Evolutionary conservation across 306 rosid species (phyloP).

Genomic region (Oxytropis ochrocephala): DNA sequence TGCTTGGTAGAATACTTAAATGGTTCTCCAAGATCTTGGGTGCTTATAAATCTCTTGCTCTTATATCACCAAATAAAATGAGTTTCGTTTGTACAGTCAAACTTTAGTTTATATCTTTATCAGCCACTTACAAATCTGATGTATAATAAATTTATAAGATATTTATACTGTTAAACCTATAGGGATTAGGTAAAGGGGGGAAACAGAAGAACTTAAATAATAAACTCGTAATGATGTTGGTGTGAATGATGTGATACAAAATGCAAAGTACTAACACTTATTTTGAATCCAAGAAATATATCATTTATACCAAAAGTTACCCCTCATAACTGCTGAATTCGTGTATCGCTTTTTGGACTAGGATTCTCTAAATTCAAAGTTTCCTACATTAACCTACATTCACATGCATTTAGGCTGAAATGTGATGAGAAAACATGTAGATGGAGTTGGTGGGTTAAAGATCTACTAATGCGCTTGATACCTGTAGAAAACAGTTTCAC

Average conservation of each 20-base stretch:
- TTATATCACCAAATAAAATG: background rate
- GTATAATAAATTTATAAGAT: background rate
- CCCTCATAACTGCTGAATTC: too few relatives aligned
- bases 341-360: too few relatives aligned
- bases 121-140: background rate
- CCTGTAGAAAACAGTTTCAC: background rate
- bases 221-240: background rate
- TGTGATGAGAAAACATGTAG: too few relatives aligned
- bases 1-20: too few relatives aligned
- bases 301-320: too few relatives aligned
- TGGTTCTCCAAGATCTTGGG: background rate
- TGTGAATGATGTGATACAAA: background rate
- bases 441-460: too few relatives aligned
- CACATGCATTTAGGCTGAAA: too few relatives aligned
- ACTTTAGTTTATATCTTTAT: background rate
- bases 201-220: background rate
- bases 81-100: background rate
- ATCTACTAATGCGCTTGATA: background rate
- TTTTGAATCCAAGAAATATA: background rate
- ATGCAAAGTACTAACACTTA: background rate
- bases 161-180: background rate
- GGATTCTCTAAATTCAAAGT: too few relatives aligned
- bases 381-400: too few relatives aligned
- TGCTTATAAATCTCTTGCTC: background rate
- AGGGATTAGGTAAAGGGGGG: background rate